Conservation (phyloP, 2,329 filamentous ascomycete genomes). For the Aspergillus novoparasiticus region DNA sequence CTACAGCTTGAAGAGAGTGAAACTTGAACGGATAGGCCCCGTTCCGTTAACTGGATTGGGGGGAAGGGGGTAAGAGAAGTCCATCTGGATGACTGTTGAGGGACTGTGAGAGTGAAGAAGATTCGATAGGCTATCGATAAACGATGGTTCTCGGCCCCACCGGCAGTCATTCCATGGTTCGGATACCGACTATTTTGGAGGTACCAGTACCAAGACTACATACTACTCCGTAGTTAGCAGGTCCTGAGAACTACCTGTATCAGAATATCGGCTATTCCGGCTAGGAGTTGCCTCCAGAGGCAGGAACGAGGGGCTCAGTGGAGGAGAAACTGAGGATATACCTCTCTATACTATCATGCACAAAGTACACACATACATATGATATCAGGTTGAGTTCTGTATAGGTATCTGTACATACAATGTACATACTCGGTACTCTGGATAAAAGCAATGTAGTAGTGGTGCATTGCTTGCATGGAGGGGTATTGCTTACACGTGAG, state of each 20-base stretch:
- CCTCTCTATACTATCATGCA: neutral
- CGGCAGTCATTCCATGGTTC: conserved; percentile 5
- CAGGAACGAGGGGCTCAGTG: neutral
- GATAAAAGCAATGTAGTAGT: neutral
- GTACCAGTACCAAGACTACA: neutral
- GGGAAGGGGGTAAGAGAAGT: neutral
- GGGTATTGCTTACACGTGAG: conserved; percentile 1
- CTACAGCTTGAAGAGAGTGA: neutral
- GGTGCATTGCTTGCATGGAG: conserved; percentile 3
- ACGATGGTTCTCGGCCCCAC: conserved; percentile 6
- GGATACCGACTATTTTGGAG: conserved; percentile 7
- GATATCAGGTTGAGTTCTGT: neutral
- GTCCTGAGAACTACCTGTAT: neutral
- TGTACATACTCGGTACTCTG: neutral
- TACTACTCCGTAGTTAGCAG: neutral
- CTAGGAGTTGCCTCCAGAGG: neutral
- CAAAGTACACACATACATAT: neutral
- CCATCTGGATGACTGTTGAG: neutral
- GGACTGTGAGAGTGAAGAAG: conserved; percentile 7
- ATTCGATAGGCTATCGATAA: conserved; percentile 21
- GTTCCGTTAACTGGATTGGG: neutral
- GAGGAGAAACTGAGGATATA: neutral
- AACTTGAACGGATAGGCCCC: neutral
- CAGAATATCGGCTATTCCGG: conserved; percentile 3
- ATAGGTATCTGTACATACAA: neutral